Percentiles rank a stretch among this genome's conserved stretches.
Conservation (phyloP, 768 basidiomycete species). For the Lentinula boryana region DNA sequence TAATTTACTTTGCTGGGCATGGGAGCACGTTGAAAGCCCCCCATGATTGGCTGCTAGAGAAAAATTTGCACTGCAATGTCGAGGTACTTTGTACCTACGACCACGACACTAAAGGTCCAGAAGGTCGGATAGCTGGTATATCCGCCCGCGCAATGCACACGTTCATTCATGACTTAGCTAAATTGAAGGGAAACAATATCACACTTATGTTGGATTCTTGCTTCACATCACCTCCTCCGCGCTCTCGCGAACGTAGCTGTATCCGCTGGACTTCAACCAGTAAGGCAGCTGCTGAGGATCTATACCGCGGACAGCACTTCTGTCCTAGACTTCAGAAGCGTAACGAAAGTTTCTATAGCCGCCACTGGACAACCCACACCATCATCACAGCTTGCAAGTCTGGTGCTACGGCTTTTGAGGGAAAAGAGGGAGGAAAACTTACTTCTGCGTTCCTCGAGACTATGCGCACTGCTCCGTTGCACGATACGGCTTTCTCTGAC, state of each 20-base stretch:
- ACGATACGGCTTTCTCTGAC: constrained; percentile 43
- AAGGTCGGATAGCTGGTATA: constrained; percentile 53
- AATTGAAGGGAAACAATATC: constrained; percentile 62
- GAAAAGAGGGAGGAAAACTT: constrained; percentile 58
- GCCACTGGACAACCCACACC: constrained; percentile 34
- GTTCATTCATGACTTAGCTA: constrained; percentile 51
- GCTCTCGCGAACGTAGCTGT: constrained; percentile 37
- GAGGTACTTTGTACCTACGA: constrained; percentile 66
- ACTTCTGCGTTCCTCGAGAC: constrained; percentile 49
- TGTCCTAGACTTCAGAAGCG: constrained; percentile 40
- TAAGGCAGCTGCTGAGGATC: constrained; percentile 49
- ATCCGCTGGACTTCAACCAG: constrained; percentile 56
- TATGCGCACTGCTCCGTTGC: constrained; percentile 40
- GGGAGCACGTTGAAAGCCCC: constrained; percentile 57
- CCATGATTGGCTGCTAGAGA: constrained; percentile 47
- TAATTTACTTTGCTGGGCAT: constrained; percentile 74
- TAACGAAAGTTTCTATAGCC: constrained; percentile 37
- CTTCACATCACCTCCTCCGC: constrained; percentile 40
- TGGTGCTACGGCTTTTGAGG: constrained; percentile 52
- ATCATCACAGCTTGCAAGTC: constrained; percentile 53
- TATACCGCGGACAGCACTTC: constrained; percentile 41
- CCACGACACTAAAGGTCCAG: constrained; percentile 43
- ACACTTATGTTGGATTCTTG: constrained; percentile 64
- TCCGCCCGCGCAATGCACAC: constrained; percentile 62
- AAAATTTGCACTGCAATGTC: constrained; percentile 26